A percentile compares a stretch with the other conserved stretches of the same genome.
These are phyloP conservation scores for Opeltia flavorubescens DNA, from an alignment of 495 filamentous ascomycete species.

Conservation along the genomic window DNA sequence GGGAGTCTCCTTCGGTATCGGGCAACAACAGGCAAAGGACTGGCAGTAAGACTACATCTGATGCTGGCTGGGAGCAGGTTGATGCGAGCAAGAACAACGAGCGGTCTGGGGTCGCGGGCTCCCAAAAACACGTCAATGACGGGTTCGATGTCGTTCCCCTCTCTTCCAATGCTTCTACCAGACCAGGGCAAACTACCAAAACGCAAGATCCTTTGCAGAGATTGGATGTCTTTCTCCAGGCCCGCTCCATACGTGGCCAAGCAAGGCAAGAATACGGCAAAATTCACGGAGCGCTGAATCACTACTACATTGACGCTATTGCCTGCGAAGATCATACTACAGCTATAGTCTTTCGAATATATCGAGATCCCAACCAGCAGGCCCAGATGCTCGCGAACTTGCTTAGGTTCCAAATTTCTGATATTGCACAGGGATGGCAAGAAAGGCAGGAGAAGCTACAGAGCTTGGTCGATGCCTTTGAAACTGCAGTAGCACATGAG, in stretches of 20 bases:
- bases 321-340: slow-evolving; percentile 61
- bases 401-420: slow-evolving; percentile 60
- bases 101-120: slow-evolving; percentile 11
- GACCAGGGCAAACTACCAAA: neutral
- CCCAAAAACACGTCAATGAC: slow-evolving; percentile 29
- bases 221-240: slow-evolving; percentile 50
- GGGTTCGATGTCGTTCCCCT: slow-evolving; percentile 55
- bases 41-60: slow-evolving; percentile 45
- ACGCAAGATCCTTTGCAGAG: slow-evolving; percentile 40
- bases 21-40: neutral
- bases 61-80: slow-evolving; percentile 27
- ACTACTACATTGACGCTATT: slow-evolving; percentile 75
- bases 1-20: neutral
- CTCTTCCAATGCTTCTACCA: slow-evolving; percentile 17
- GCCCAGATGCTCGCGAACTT: slow-evolving; percentile 77
- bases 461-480: slow-evolving; percentile 69
- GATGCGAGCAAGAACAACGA: slow-evolving; percentile 38
- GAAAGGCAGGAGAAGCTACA: slow-evolving; percentile 55
- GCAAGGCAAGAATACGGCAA: slow-evolving; percentile 84
- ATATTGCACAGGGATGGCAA: slow-evolving; percentile 60
- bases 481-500: slow-evolving; percentile 76
- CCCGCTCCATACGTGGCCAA: slow-evolving; percentile 67
- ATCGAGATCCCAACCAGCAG: slow-evolving; percentile 75
- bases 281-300: slow-evolving; percentile 74
- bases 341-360: slow-evolving; percentile 70